Base-by-base conservation (phyloP, 495 filamentous ascomycete genomes). In the Filosporella fistucella region DNA sequence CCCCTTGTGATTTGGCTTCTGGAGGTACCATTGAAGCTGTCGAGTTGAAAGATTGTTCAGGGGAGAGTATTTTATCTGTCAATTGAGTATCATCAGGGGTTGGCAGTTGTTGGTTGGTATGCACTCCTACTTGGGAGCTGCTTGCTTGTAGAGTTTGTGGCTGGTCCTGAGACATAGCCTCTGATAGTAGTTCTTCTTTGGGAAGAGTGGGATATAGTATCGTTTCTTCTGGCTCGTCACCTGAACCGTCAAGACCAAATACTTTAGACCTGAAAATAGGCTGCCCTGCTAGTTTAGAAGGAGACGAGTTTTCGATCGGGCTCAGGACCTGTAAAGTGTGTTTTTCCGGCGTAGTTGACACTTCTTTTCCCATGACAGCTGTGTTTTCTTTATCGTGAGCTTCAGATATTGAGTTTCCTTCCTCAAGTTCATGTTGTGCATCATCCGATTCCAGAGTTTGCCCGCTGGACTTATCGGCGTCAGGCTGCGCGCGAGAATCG, bases 241-340 rank as follows among this genome's bases (percentile, higher is more conserved):
- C 44, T 1, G 37, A 25, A 20, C 55, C 61, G 26, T 49, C 49
- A 16, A 62, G 11, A 25, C 26, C 46, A 29, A 53, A 47, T n/a
- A n/a, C n/a, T n/a, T n/a, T n/a, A n/a, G n/a, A n/a, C n/a, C n/a
- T n/a, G n/a, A n/a, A n/a, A n/a, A n/a, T n/a, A n/a, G n/a, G n/a
- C n/a, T n/a, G n/a, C n/a, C n/a, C n/a, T n/a, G n/a, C n/a, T n/a
- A n/a, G n/a, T n/a, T n/a, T n/a, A n/a, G n/a, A n/a, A n/a, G n/a
- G n/a, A n/a, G n/a, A n/a, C n/a, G n/a, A n/a, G n/a, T n/a, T n/a
- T n/a, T n/a, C n/a, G n/a, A n/a, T n/a, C n/a, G n/a, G n/a, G n/a
- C n/a, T n/a, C n/a, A n/a, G n/a, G n/a, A n/a, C n/a, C n/a, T n/a
- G n/a, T n/a, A n/a, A n/a, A n/a, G n/a, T n/a, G n/a, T n/a, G n/a